Percentiles rank a stretch among this genome's conserved stretches.
Evolutionary conservation across 345 rosid genomes (phyloP).

Genomic region (Acer negundo): DNA sequence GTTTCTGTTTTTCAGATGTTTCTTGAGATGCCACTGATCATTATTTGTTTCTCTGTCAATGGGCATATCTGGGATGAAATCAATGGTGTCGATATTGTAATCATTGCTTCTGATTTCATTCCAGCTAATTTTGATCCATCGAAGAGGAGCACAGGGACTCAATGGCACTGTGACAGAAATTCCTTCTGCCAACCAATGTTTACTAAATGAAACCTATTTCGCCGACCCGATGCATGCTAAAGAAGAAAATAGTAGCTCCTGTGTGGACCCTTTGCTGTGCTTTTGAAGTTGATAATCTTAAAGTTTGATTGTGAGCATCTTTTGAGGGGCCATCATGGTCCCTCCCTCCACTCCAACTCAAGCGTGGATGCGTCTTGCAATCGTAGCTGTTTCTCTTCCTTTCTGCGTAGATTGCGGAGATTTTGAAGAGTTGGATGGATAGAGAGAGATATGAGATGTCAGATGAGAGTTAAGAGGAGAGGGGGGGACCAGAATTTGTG

Average conservation of each 20-base stretch:
- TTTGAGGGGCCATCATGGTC: slow-evolving; percentile 16
- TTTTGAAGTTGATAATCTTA: neutral
- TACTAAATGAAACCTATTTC: neutral
- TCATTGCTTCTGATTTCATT: slow-evolving; percentile 2
- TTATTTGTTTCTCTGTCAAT: neutral
- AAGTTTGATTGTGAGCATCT: slow-evolving; percentile 8
- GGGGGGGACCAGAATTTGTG: slow-evolving; percentile 23
- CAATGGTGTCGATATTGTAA: neutral
- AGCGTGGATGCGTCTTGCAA: slow-evolving; percentile 24
- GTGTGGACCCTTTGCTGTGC: slow-evolving; percentile 22
- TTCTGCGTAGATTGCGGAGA: slow-evolving; percentile 38
- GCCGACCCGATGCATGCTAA: slow-evolving; percentile 15
- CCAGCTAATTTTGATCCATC: neutral
- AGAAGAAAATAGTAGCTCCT: neutral
- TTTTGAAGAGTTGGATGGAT: neutral
- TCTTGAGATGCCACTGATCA: neutral
- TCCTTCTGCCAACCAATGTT: neutral
- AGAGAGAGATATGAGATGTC: neutral
- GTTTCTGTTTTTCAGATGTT: neutral
- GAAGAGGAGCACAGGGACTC: neutral
- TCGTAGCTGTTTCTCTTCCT: slow-evolving; percentile 6
- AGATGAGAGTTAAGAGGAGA: neutral
- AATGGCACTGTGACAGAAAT: slow-evolving; percentile 1
- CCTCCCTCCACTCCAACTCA: neutral
- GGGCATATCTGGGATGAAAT: neutral